A percentile compares a stretch with the other conserved stretches of the same genome.
Conservation (phyloP, 192 early-diverging fungal species). For the Umbelopsis ramanniana region DNA sequence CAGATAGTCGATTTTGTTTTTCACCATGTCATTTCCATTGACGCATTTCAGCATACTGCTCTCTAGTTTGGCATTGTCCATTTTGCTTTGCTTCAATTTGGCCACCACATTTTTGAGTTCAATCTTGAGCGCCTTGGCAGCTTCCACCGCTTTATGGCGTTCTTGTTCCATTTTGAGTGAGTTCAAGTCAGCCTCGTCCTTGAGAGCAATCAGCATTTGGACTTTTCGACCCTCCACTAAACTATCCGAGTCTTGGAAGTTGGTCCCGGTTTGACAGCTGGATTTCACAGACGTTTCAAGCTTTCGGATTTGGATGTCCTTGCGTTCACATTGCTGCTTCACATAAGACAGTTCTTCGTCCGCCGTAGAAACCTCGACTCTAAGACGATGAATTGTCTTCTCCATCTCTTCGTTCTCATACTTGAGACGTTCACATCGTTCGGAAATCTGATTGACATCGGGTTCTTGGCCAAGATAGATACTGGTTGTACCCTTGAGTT, state of each 20-base stretch:
- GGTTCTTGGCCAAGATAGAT: background rate
- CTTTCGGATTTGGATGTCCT: conserved; percentile 1
- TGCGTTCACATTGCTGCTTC: background rate
- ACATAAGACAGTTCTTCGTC: background rate
- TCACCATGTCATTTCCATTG: conserved; percentile 1
- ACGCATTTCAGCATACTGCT: conserved; percentile 14
- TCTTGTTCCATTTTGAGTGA: conserved; percentile 17
- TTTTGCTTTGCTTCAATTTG: conserved; percentile 9
- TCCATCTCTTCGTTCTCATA: conserved; percentile 26
- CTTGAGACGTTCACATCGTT: background rate
- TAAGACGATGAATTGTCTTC: background rate
- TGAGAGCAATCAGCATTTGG: background rate
- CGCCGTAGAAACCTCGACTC: background rate
- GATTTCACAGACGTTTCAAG: conserved; percentile 5
- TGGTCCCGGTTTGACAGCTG: background rate
- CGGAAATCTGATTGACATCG: background rate
- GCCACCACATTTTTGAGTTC: background rate
- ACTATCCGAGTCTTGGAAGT: background rate
- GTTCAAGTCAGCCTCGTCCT: conserved; percentile 14
- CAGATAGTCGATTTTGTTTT: conserved; percentile 8
- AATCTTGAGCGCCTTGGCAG: conserved; percentile 5
- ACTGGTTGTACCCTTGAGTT: background rate
- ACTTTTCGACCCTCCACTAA: background rate
- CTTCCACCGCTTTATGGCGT: conserved; percentile 5
- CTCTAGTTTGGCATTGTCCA: conserved; percentile 16